Evolutionary conservation across 257 asterid species (phyloP), one percentile per base, ranked within the genome.

Genomic region (Plantago elongata): DNA sequence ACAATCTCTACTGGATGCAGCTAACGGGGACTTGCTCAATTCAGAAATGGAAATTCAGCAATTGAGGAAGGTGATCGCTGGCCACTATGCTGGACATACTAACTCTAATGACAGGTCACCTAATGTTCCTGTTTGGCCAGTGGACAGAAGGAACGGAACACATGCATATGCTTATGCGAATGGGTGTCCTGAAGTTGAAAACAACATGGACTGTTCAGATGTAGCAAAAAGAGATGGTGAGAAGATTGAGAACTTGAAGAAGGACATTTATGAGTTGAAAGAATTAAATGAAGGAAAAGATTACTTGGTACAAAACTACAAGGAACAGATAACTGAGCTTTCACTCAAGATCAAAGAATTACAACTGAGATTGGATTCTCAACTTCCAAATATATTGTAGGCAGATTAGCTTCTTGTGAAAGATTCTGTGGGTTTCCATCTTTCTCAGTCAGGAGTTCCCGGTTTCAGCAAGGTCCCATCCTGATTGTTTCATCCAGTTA

Each of bases 1-100:
- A 58, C 97, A 92, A 63, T 74, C 95, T 7, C 70, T 79, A 51
- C 81, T 92, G 44, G 97, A 85, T 65, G 64, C 89, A 7, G 83
- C 95, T n/a, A 89, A 92, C 69, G 69, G 88, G 75, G 95, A 92
- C 51, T 57, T 81, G 72, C 80, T 89, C 55, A 88, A 83, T 52
- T 89, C 97, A 0, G 97, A 84, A 66, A 79, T 90, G 71, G 99
- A 92, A 74, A 80, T 92, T 14, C 97, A 89, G 81, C 81, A 89
- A 70, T 65, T 92, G 64, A 82, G 97, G 57, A 92, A 88, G 62
- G 90, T 79, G 14, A 86, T 92, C 45, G 95, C 98, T 5, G 95
- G 88, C 74, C 90, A 82, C 72, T 90, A 95, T 38, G 87, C 87
- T 8, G 91, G 82, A 45, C 27, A 22, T 22, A 78, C 17, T 5